Percentiles rank a stretch among this genome's conserved stretches.
Evolutionary conservation across 2,329 filamentous ascomycete genomes (phyloP).

Genomic region (Fusarium duplospermum): DNA sequence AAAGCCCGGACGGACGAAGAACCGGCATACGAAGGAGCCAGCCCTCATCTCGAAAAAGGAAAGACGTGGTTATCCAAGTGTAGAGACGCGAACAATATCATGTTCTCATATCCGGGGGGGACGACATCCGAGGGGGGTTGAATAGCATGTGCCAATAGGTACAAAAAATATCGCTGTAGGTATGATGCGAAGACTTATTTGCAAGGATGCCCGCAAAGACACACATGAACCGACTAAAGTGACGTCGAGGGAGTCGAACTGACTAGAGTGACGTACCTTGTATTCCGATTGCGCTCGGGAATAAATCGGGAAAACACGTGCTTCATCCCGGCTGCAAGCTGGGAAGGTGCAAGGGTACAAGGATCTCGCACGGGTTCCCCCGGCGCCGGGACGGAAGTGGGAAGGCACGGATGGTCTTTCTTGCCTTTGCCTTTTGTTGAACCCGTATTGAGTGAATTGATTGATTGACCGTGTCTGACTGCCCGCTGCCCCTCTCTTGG

Average conservation of each 20-base stretch:
- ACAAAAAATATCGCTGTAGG: conserved; percentile 5
- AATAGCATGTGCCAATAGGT: conserved; percentile 31
- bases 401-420: neutral
- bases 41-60: conserved; percentile 58
- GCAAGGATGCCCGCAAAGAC: conserved; percentile 36
- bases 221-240: conserved; percentile 30
- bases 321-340: conserved; percentile 1
- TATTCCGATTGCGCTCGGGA: conserved; percentile 12
- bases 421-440: conserved; percentile 10
- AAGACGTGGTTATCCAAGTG: conserved; percentile 6
- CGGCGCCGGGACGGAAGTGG: conserved; percentile 5
- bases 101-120: conserved; percentile 22
- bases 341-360: neutral
- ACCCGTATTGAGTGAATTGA: too few relatives aligned
- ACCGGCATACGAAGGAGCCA: conserved; percentile 56
- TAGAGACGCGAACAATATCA: conserved; percentile 29
- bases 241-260: conserved; percentile 41
- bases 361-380: conserved; percentile 26
- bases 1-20: conserved; percentile 55
- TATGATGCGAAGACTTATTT: conserved; percentile 34
- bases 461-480: too few relatives aligned
- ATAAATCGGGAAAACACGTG: conserved; percentile 46
- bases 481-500: too few relatives aligned
- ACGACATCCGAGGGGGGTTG: conserved; percentile 23
- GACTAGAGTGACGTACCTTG: conserved; percentile 31